Base-by-base conservation (phyloP, 2,329 filamentous ascomycete genomes). In the Amauroascus verrucosus region DNA sequence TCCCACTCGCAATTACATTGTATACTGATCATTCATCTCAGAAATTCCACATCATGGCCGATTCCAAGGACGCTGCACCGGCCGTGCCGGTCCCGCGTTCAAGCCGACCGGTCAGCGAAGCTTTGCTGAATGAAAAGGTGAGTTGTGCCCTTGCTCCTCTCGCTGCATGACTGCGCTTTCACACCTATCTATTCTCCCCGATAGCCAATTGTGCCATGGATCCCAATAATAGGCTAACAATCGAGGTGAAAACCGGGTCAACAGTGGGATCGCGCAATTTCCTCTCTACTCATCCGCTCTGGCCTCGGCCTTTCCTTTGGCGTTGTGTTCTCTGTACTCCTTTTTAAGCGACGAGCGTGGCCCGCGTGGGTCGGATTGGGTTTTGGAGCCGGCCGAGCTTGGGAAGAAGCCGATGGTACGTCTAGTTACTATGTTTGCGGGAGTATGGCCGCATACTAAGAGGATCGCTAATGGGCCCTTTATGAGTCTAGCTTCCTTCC, bases 121-220 rank as follows among this genome's bases (percentile, higher is more conserved):
- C 91, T 67, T 83, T 98, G 66, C 82, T 98, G 68, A 97, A 97
- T 75, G 93, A 98, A 77, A 98, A 98, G 89, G 93, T 96, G 83
- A 60, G 66, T 35, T 26, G 11, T 30, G 18, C 6, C 35, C 30
- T 22, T 16, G 22, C 26, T 35, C 14, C 16, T 1, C 18, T 38
- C 20, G 30, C 18, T 9, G 18, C 14, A 11, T n/a, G 11, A n/a
- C 8, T 35, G 7, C 35, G 11, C 30, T 24, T 13, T 3, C 38
- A 35, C 40, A n/a, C 13, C 5, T 8, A 26, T 24, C 14, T 8
- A 32, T n/a, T n/a, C 5, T 22, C n/a, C 14, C 33, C 22, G 9
- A 14, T 14, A 14, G 14, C 16, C 16, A 40, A 6, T 6, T 32
- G 1, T 32, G n/a, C n/a, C 4, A 3, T 13, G 13, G 3, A 35